phyloP scores from a whole-genome alignment of 108 stramenopile genomes.

The Nitzschia inconspicua region DNA sequence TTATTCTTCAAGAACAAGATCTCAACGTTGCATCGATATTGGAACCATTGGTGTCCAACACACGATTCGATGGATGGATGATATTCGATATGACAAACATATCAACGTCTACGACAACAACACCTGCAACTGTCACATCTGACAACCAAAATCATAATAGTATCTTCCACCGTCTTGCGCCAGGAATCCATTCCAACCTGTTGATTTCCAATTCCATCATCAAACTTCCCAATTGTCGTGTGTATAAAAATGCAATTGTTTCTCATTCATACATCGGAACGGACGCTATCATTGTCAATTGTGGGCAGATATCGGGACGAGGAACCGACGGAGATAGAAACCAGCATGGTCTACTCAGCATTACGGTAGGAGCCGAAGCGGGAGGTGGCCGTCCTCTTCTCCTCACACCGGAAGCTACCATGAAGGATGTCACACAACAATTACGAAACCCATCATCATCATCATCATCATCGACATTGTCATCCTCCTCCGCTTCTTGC shows the following conservation, averaged over 20 bases:
- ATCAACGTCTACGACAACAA: background rate
- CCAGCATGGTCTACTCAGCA: constrained; percentile 32
- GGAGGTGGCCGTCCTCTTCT: constrained; percentile 59
- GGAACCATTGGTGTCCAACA: constrained; percentile 37
- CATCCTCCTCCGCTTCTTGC: no score
- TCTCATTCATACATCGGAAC: constrained; percentile 54
- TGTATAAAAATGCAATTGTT: constrained; percentile 62
- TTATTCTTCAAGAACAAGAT: no score
- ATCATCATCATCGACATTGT: background rate
- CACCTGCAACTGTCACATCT: constrained; percentile 12
- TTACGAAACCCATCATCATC: constrained; percentile 15
- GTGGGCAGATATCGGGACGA: constrained; percentile 54
- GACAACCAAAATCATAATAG: background rate
- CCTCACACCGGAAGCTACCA: constrained; percentile 48
- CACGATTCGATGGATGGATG: constrained; percentile 43
- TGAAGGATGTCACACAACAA: constrained; percentile 61
- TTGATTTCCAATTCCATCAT: constrained; percentile 53
- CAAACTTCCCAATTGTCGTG: constrained; percentile 38
- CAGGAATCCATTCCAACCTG: constrained; percentile 58
- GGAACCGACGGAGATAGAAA: background rate
- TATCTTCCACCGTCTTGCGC: constrained; percentile 7
- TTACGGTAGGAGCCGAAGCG: constrained; percentile 75
- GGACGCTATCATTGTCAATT: constrained; percentile 48
- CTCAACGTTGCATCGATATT: no score
- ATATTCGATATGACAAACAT: constrained; percentile 14